These are phyloP conservation scores for Porphyrellus sp. DNA, from an alignment of 1,284 basidiomycete species.

Conservation along the genomic window DNA sequence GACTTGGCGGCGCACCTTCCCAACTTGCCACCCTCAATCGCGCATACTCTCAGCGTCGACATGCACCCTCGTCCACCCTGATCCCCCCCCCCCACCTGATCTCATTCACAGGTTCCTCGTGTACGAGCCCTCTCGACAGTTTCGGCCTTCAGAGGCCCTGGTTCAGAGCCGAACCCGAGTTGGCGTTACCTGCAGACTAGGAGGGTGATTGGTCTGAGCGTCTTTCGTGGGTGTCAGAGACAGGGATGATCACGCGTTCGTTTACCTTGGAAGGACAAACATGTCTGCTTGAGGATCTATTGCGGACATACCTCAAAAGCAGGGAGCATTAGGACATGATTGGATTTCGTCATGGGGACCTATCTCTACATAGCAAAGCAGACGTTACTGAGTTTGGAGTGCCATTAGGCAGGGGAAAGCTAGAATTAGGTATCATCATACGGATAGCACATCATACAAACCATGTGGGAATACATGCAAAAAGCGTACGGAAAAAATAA, in stretches of 20 bases:
- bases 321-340: background rate
- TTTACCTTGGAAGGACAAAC: constrained; percentile 15
- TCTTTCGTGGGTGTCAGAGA: background rate
- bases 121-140: constrained; percentile 48
- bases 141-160: constrained; percentile 49
- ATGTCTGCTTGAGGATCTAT: constrained; percentile 24
- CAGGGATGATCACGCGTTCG: background rate
- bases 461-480: constrained; percentile 1
- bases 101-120: constrained; percentile 50
- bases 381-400: too few species aligned
- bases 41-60: constrained; percentile 19
- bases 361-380: too few species aligned
- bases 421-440: constrained; percentile 7
- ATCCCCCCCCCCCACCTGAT: constrained; percentile 38
- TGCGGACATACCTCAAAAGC: constrained; percentile 16
- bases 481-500: background rate
- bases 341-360: background rate
- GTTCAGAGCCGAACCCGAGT: constrained; percentile 37
- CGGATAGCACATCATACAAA: constrained; percentile 2
- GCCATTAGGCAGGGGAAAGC: too few species aligned
- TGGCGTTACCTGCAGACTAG: constrained; percentile 36
- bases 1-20: constrained; percentile 50
- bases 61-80: constrained; percentile 13
- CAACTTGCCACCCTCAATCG: constrained; percentile 45
- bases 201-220: constrained; percentile 3